Evolutionary conservation across 1,284 basidiomycete genomes (phyloP).

Genomic region (Bondarzewia mesenterica): DNA sequence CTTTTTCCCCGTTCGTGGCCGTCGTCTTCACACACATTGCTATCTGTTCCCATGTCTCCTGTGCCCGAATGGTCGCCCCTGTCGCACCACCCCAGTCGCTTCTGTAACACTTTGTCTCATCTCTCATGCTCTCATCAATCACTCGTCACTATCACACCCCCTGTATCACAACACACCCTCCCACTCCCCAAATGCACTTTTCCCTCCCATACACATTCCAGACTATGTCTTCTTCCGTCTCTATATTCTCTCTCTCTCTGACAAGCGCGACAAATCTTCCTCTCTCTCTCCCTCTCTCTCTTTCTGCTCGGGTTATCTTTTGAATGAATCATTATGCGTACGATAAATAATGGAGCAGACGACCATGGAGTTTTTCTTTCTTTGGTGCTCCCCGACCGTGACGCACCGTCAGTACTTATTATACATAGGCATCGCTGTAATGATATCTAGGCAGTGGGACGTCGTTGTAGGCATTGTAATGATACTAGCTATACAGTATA

Average conservation of each 20-base stretch:
- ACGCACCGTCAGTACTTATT: not conserved
- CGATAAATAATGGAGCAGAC: not conserved
- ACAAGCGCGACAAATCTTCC: no score
- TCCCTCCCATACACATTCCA: slow-evolving; percentile 5
- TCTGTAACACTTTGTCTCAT: no score
- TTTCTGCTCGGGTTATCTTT: not conserved
- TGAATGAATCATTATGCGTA: not conserved
- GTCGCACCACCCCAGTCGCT: no score
- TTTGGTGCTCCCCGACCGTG: not conserved
- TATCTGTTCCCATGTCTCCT: not conserved
- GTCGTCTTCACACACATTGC: slow-evolving; percentile 4
- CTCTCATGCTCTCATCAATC: not conserved
- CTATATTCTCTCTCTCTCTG: no score
- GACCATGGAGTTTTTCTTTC: not conserved
- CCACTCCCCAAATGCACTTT: slow-evolving; percentile 1
- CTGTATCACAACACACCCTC: not conserved
- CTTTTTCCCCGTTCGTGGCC: not conserved
- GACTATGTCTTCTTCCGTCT: not conserved
- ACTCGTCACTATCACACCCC: not conserved
- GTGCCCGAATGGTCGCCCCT: not conserved
- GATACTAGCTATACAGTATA: no score
- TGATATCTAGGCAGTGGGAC: no score
- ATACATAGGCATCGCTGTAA: not conserved
- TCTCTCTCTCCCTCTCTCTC: not conserved
- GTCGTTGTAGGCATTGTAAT: no score